phyloP scores from a whole-genome alignment of 306 rosid species.

The Quercus mongolica region DNA sequence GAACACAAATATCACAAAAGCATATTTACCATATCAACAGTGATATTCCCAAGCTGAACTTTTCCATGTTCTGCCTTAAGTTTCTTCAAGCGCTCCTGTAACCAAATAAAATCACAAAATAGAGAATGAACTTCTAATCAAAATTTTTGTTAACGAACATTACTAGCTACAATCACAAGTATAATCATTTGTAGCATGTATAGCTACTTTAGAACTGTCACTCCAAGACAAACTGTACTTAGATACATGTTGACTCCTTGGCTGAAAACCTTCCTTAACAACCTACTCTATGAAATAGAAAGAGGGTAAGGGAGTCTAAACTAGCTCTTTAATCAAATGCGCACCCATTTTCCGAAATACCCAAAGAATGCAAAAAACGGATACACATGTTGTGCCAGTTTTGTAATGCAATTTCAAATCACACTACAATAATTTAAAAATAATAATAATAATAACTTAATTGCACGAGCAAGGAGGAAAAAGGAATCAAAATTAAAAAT shows the following conservation, averaged over 20 bases:
- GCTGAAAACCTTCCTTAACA: too few relatives aligned
- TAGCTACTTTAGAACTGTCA: too few relatives aligned
- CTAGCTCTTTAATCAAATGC: not conserved
- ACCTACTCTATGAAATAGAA: too few relatives aligned
- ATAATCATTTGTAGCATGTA: too few relatives aligned
- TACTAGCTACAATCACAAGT: too few relatives aligned
- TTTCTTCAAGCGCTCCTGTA: constrained; percentile 91
- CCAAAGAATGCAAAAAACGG: not conserved
- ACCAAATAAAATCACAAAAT: constrained; percentile 9
- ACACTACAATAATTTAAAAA: not conserved
- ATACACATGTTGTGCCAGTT: not conserved
- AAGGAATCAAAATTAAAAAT: constrained; percentile 10
- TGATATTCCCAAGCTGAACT: constrained; percentile 80
- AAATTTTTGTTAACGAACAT: not conserved
- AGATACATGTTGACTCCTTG: not conserved
- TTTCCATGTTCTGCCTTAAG: constrained; percentile 74
- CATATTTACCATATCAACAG: constrained; percentile 81
- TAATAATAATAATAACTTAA: not conserved
- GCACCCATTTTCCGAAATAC: not conserved
- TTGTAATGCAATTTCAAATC: too few relatives aligned
- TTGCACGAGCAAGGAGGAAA: not conserved
- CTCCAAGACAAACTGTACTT: too few relatives aligned
- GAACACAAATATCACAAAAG: not conserved
- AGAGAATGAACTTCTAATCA: not conserved
- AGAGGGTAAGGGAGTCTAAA: not conserved